Conservation (phyloP, 2,329 filamentous ascomycete genomes). For the Fusarium begoniae region DNA sequence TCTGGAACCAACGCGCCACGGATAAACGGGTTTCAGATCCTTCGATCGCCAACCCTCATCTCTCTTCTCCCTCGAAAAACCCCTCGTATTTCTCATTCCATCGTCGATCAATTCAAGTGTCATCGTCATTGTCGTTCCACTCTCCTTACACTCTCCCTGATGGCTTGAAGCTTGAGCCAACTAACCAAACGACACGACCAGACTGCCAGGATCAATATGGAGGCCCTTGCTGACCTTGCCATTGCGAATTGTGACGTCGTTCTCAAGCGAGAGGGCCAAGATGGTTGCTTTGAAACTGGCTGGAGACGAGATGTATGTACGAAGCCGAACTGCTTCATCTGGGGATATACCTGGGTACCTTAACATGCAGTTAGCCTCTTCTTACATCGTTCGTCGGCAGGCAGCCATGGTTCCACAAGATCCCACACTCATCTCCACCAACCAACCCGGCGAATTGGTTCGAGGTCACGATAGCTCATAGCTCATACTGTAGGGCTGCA, state of each 20-base stretch:
- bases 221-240: neutral
- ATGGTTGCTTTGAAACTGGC: neutral
- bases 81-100: conserved; percentile 22
- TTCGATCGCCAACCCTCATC: conserved; percentile 6
- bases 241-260: neutral
- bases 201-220: neutral
- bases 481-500: conserved; percentile 38
- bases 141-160: conserved; percentile 28
- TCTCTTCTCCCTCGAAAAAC: conserved; percentile 6
- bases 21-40: conserved; percentile 19
- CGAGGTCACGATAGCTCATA: conserved; percentile 21
- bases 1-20: neutral
- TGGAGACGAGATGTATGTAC: neutral
- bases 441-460: conserved; percentile 35
- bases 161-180: conserved; percentile 18
- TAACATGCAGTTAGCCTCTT: conserved; percentile 27
- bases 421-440: conserved; percentile 36
- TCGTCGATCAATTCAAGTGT: conserved; percentile 21
- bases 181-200: neutral
- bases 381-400: conserved; percentile 7
- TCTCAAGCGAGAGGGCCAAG: neutral
- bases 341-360: neutral
- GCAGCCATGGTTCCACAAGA: conserved; percentile 30
- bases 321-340: neutral
- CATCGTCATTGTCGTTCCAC: conserved; percentile 31